Conservation (phyloP, 768 basidiomycete species). For the Suillus bovinus region DNA sequence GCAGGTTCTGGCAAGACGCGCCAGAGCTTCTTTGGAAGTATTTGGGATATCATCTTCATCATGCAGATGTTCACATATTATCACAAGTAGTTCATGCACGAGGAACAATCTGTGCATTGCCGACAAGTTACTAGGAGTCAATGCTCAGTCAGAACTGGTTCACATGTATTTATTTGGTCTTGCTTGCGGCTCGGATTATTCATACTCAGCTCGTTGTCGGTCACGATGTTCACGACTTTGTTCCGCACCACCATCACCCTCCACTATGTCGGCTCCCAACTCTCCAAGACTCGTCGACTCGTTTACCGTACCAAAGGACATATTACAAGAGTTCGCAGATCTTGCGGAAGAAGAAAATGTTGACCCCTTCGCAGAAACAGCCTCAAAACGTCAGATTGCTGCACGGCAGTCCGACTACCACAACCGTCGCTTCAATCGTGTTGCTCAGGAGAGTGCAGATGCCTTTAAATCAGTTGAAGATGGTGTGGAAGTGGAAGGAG, state of each 20-base stretch:
- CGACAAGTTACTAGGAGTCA: neutral
- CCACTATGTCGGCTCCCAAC: constrained; percentile 52
- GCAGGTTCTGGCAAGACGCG: constrained; percentile 27
- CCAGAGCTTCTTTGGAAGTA: constrained; percentile 14
- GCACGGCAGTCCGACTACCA: constrained; percentile 95
- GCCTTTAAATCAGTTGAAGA: constrained; percentile 71
- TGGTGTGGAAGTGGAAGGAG: constrained; percentile 73
- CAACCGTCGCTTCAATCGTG: constrained; percentile 83
- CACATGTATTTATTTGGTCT: constrained; percentile 19
- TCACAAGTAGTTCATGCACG: neutral
- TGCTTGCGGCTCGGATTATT: constrained; percentile 29
- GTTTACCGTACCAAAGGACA: constrained; percentile 90
- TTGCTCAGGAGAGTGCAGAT: constrained; percentile 78
- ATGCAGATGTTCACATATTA: neutral
- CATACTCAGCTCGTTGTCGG: constrained; percentile 28
- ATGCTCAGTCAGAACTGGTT: neutral
- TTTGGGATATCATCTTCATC: neutral
- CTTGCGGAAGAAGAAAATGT: constrained; percentile 92
- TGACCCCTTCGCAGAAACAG: constrained; percentile 91
- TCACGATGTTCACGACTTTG: constrained; percentile 10
- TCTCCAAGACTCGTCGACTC: constrained; percentile 83
- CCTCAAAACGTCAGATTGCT: constrained; percentile 91
- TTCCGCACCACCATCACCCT: constrained; percentile 19
- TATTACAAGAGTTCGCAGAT: constrained; percentile 91
- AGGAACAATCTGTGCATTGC: neutral